Conservation (phyloP, 2,329 filamentous ascomycete genomes). For the Emergomyces orientalis region DNA sequence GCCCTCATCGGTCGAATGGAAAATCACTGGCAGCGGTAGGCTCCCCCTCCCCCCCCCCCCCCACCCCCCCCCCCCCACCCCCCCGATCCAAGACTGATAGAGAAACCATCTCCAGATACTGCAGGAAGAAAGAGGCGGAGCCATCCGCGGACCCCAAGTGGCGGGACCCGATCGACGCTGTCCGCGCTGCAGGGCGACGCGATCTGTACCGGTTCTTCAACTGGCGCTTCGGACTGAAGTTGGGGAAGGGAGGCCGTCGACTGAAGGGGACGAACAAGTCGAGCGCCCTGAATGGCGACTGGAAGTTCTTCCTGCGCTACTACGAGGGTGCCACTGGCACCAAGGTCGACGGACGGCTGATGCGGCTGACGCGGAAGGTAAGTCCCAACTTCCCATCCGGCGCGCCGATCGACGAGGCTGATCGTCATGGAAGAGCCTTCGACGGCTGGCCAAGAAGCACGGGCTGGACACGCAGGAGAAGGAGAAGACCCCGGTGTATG, state of each 20-base stretch:
- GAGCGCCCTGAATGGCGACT: conserved; percentile 17
- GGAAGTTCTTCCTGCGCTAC: conserved; percentile 19
- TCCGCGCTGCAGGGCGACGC: conserved; percentile 16
- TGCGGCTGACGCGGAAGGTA: conserved; percentile 12
- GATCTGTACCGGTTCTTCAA: conserved; percentile 19
- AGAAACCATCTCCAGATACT: conserved; percentile 14
- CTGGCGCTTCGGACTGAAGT: conserved; percentile 18
- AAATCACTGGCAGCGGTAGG: conserved; percentile 1
- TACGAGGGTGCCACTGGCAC: conserved; percentile 15
- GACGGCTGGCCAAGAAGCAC: conserved; percentile 16
- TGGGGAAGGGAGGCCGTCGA: conserved; percentile 10
- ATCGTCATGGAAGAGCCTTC: conserved; percentile 14
- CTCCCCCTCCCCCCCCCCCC: neutral
- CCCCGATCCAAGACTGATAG: neutral
- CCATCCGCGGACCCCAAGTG: conserved; percentile 14
- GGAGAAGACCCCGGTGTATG: conserved; percentile 18
- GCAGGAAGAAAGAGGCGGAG: conserved; percentile 15
- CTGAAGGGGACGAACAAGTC: conserved; percentile 16
- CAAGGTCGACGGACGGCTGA: conserved; percentile 15
- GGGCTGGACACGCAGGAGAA: conserved; percentile 15
- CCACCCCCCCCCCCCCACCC: neutral
- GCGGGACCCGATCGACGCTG: conserved; percentile 14
- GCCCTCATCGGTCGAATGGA: neutral
- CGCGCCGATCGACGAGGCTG: neutral
- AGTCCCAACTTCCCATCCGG: neutral